Evolutionary conservation across 441 rosid species (phyloP), one percentile per base, ranked within the genome.

Genomic region (Arabidopsis hybrid): DNA sequence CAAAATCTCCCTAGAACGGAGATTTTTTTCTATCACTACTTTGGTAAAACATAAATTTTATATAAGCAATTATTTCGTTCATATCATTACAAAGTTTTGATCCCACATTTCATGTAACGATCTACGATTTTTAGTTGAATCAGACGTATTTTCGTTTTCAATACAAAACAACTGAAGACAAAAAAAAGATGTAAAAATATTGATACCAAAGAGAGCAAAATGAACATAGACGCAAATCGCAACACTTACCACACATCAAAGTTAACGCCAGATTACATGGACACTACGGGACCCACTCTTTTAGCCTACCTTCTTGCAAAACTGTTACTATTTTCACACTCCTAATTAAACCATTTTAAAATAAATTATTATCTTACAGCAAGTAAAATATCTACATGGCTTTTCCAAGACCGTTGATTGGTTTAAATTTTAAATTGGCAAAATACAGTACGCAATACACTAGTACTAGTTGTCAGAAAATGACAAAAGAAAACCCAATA

Each of bases 201-300:
- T 4, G 11, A 34, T 10, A 17, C 13, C 3, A 67, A 46, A 12
- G 36, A 12, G 7, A 4, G 32, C 8, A 4, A 45, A 63, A 64
- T 77, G 66, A 77, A 47, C 66, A 39, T 69, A 49, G 79, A 69
- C 70, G 60, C 58, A 65, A 50, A 57, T 59, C 61, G 55, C 55
- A 29, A 32, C 55, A 76, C 1, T 60, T 60, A 67, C 69, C 38
- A 6, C 11, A 58, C 34, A 18, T 18, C 17, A 39, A 26, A 60
- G 7, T 39, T 39, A 60, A 40, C 49, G 50, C 21, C 52, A 45
- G 59, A 55, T 36, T 56, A 69, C 75, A 55, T 63, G 70, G 26
- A 14, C 64, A 62, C 14, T 0, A 62, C 4, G 62, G 63, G 43
- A 55, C 75, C 32, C 32, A 29, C 32, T 29, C 32, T 29, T 29